phyloP scores from a whole-genome alignment of 192 early-diverging fungal species.

The Entophlyctis luteolus region DNA sequence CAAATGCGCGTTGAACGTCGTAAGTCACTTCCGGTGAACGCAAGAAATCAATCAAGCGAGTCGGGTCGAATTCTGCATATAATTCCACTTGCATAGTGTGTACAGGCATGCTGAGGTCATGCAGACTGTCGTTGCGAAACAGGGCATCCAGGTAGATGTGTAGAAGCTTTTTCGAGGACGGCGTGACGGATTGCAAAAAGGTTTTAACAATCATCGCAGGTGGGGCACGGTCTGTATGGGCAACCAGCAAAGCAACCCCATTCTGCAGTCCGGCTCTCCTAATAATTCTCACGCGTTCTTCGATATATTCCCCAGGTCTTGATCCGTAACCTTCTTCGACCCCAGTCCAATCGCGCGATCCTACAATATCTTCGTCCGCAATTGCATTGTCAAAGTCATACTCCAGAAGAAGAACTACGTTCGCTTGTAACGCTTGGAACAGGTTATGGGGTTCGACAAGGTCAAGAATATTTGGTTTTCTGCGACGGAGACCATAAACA shows the following conservation, averaged over 20 bases:
- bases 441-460: constrained; percentile 74
- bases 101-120: constrained; percentile 30
- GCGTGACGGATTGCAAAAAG: constrained; percentile 52
- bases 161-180: constrained; percentile 48
- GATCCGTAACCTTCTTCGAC: neutral
- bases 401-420: constrained; percentile 75
- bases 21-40: constrained; percentile 38
- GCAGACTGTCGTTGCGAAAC: constrained; percentile 58
- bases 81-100: constrained; percentile 39
- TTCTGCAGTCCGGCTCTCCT: constrained; percentile 8
- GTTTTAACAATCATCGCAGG: constrained; percentile 55
- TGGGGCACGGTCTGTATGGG: constrained; percentile 78
- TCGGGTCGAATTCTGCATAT: constrained; percentile 30
- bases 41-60: constrained; percentile 78
- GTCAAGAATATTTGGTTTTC: constrained; percentile 68
- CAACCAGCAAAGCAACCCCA: constrained; percentile 78
- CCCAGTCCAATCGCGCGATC: constrained; percentile 14
- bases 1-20: constrained; percentile 18
- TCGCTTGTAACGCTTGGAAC: constrained; percentile 73
- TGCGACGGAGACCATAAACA: constrained; percentile 72
- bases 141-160: constrained; percentile 92
- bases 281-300: constrained; percentile 19
- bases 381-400: constrained; percentile 57
- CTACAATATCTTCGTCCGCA: neutral
- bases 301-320: constrained; percentile 19